Percentiles rank a stretch among this genome's conserved stretches.
phyloP scores from a whole-genome alignment of 305 asterid genomes.

The Ajuga reptans region DNA sequence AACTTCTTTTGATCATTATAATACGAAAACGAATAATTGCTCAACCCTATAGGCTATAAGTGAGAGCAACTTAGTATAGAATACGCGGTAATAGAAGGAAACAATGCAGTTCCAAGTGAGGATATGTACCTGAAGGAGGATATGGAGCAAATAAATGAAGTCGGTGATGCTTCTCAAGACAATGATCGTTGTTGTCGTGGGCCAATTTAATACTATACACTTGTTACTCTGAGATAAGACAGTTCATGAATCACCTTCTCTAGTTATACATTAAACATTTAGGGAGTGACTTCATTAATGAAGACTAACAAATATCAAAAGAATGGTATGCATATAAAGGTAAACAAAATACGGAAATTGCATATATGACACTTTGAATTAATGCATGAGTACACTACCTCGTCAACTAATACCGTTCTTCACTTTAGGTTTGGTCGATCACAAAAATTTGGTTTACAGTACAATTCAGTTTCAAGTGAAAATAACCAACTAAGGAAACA shows the following conservation, averaged over 20 bases:
- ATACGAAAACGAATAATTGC: neutral
- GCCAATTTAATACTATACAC: constrained; percentile 55
- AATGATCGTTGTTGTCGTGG: constrained; percentile 49
- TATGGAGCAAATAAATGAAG: constrained; percentile 61
- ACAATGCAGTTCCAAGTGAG: neutral
- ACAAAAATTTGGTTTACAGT: neutral
- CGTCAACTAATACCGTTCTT: neutral
- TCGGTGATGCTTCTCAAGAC: constrained; percentile 68
- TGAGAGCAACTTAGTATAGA: neutral
- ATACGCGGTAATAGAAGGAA: neutral
- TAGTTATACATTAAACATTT: neutral
- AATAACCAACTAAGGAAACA: neutral
- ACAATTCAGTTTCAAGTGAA: neutral
- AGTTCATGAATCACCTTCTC: constrained; percentile 13
- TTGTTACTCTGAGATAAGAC: constrained; percentile 41
- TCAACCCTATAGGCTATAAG: neutral
- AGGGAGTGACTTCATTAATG: neutral
- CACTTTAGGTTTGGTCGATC: neutral
- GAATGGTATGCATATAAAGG: neutral
- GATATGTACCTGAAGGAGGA: constrained; percentile 67
- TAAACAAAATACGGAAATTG: neutral
- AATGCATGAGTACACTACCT: neutral
- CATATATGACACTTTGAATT: neutral
- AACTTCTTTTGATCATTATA: neutral
- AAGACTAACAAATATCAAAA: neutral